A percentile compares a stretch with the other conserved stretches of the same genome.
phyloP scores from a whole-genome alignment of 805 yeast genomes.

The Diddensiella transvaalensis region DNA sequence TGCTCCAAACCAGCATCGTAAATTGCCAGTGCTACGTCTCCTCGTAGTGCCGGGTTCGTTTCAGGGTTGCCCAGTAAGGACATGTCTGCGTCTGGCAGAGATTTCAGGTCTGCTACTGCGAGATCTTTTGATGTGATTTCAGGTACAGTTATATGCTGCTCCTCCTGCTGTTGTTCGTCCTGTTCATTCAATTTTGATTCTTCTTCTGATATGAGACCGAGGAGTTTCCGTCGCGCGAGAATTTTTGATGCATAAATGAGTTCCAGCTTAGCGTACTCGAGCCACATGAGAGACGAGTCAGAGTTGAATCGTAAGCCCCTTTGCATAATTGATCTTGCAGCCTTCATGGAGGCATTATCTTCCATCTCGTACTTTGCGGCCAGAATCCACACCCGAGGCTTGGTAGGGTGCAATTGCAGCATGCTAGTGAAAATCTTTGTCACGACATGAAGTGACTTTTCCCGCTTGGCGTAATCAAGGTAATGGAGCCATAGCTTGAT shows the following conservation, averaged over 20 bases:
- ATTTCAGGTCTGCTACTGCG: slow-evolving; percentile 53
- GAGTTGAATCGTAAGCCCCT: slow-evolving; percentile 80
- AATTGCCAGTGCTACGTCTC: slow-evolving; percentile 68
- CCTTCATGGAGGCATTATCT: slow-evolving; percentile 78
- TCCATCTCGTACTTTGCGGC: slow-evolving; percentile 95
- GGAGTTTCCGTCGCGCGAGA: slow-evolving; percentile 73
- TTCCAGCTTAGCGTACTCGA: slow-evolving; percentile 84
- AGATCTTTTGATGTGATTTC: slow-evolving; percentile 49
- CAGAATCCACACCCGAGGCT: slow-evolving; percentile 85
- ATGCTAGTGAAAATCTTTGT: slow-evolving; percentile 67
- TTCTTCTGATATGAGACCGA: slow-evolving; percentile 59
- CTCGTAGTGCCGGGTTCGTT: slow-evolving; percentile 71
- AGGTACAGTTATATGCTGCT: slow-evolving; percentile 43
- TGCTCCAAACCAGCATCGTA: slow-evolving; percentile 57
- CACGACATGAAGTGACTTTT: slow-evolving; percentile 31
- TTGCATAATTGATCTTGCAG: slow-evolving; percentile 83
- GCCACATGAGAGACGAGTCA: slow-evolving; percentile 70
- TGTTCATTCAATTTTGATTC: slow-evolving; percentile 33
- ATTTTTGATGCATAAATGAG: slow-evolving; percentile 79
- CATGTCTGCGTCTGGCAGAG: slow-evolving; percentile 83
- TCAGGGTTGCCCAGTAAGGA: slow-evolving; percentile 83
- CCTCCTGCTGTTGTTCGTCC: slow-evolving; percentile 36
- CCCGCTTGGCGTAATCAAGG: slow-evolving; percentile 48
- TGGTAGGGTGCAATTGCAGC: slow-evolving; percentile 84
- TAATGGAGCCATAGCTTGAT: slow-evolving; percentile 75